These are phyloP conservation scores for Ceriops decandra DNA, from an alignment of 345 rosid species.

Conservation along the genomic window DNA sequence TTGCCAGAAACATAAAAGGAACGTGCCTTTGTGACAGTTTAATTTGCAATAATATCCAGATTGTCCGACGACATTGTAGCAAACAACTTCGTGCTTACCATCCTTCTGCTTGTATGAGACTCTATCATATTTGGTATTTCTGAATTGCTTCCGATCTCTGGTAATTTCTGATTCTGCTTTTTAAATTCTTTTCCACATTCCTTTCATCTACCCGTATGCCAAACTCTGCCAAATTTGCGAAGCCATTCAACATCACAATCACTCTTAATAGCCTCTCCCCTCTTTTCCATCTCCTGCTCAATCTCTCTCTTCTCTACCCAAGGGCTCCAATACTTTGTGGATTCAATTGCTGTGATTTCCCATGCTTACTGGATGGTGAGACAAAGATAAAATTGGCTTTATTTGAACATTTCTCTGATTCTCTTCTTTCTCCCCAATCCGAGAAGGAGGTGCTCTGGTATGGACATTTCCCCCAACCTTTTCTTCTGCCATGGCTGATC, in stretches of 20 bases:
- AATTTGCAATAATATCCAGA: background rate
- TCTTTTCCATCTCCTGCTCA: constrained; percentile 83
- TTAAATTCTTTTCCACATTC: constrained; percentile 90
- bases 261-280: constrained; percentile 49
- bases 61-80: background rate
- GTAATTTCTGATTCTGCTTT: constrained; percentile 53
- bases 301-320: constrained; percentile 92
- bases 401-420: constrained; percentile 29
- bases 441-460: constrained; percentile 80
- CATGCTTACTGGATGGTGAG: constrained; percentile 30
- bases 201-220: constrained; percentile 89
- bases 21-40: background rate
- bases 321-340: constrained; percentile 88
- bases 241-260: constrained; percentile 66
- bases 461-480: constrained; percentile 61
- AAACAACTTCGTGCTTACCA: constrained; percentile 39
- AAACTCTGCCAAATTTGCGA: constrained; percentile 92
- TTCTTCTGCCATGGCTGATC: constrained; percentile 29
- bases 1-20: background rate
- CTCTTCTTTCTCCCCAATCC: constrained; percentile 58
- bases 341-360: constrained; percentile 58
- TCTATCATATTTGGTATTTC: constrained; percentile 47
- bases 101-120: constrained; percentile 74
- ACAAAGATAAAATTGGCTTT: constrained; percentile 24
- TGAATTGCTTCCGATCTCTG: constrained; percentile 39